These are phyloP conservation scores for Xylaria sp. DNA, from an alignment of 2,329 filamentous ascomycete genomes.

Conservation along the genomic window DNA sequence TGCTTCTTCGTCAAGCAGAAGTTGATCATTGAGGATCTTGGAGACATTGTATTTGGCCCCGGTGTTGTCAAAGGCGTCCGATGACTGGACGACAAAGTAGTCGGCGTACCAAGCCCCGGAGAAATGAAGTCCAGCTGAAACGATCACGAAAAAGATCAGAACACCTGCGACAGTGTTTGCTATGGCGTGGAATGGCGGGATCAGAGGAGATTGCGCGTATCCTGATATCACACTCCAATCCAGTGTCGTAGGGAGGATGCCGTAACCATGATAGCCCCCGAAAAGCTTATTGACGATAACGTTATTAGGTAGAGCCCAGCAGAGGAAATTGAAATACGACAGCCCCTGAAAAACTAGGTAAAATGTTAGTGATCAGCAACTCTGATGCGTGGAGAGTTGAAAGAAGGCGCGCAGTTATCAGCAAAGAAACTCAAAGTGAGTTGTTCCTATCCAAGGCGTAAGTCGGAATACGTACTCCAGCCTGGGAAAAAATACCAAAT, in stretches of 20 bases:
- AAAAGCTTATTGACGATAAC: constrained; percentile 72
- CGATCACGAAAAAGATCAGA: constrained; percentile 63
- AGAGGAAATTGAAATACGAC: constrained; percentile 50
- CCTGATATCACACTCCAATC: constrained; percentile 72
- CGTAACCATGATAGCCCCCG: constrained; percentile 68
- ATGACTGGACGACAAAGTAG: constrained; percentile 70
- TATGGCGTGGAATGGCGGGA: constrained; percentile 69
- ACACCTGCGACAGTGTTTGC: constrained; percentile 67
- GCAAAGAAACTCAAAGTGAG: background rate
- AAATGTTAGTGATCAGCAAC: constrained; percentile 2
- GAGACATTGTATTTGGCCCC: constrained; percentile 68
- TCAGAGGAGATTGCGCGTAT: constrained; percentile 66
- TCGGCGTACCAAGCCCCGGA: constrained; percentile 66
- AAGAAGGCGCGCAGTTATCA: background rate
- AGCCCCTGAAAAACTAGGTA: constrained; percentile 53
- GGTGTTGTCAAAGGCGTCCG: constrained; percentile 72
- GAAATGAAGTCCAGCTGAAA: constrained; percentile 69
- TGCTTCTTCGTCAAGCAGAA: constrained; percentile 67
- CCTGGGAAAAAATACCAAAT: constrained; percentile 63
- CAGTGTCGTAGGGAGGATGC: constrained; percentile 71
- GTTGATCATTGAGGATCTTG: constrained; percentile 65
- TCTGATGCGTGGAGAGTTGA: background rate
- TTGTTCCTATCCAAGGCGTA: background rate
- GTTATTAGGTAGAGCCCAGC: constrained; percentile 68
- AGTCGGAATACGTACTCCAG: constrained; percentile 47